A percentile compares a stretch with the other conserved stretches of the same genome.
Evolutionary conservation across 148 eudicot species (phyloP).

Genomic region (Rhododendron simsii): DNA sequence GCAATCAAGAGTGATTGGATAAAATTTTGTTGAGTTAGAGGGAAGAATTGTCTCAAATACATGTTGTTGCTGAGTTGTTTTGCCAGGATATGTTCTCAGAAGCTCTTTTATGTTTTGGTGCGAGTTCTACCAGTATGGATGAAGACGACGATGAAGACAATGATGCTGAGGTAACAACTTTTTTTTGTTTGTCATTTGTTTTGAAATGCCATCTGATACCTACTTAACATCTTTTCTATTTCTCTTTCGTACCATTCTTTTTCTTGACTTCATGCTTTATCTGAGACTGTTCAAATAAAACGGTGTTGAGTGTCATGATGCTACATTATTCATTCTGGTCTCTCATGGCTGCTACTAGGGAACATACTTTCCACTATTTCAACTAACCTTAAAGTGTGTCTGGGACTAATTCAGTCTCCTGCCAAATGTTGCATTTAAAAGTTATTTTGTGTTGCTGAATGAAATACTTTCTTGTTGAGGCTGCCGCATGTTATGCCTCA

Average conservation of each 20-base stretch:
- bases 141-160: constrained; percentile 45
- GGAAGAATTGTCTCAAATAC: neutral
- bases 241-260: neutral
- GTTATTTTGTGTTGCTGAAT: neutral
- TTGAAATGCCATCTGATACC: neutral
- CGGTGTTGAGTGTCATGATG: neutral
- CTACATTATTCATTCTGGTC: neutral
- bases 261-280: neutral
- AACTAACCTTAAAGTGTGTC: neutral
- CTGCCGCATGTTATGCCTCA: neutral
- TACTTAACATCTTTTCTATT: neutral
- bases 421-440: neutral
- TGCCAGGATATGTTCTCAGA: constrained; percentile 71
- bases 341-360: neutral
- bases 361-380: neutral
- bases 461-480: neutral
- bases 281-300: neutral
- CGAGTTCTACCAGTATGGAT: constrained; percentile 74
- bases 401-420: neutral
- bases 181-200: neutral
- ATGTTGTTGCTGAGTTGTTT: constrained; percentile 11
- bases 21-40: neutral
- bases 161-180: constrained; percentile 47
- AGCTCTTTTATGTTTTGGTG: constrained; percentile 88
- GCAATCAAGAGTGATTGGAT: neutral